Conservation (phyloP, 495 filamentous ascomycete genomes). For the Aspergillus diversus region DNA sequence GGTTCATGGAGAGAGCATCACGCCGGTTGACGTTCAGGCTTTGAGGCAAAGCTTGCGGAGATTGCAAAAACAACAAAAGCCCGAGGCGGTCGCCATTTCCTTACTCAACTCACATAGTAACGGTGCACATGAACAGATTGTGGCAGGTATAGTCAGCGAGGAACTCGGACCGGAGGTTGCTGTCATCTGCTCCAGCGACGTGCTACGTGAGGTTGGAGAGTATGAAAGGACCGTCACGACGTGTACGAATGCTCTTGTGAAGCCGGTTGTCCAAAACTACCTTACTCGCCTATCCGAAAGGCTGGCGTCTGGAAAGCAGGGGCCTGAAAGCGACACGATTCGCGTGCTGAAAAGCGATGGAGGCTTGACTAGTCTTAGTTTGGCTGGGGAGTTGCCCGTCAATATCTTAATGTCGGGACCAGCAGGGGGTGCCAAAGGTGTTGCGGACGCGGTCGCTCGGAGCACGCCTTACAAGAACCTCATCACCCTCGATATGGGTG, state of each 20-base stretch:
- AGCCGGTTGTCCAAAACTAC: constrained; percentile 53
- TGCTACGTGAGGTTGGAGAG: constrained; percentile 53
- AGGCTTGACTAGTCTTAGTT: constrained; percentile 46
- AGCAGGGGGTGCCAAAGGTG: constrained; percentile 51
- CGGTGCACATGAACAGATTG: constrained; percentile 42
- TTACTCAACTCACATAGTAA: constrained; percentile 54
- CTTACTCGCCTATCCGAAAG: constrained; percentile 40
- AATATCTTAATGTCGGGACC: constrained; percentile 55
- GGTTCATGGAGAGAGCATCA: constrained; percentile 45
- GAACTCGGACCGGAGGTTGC: constrained; percentile 43
- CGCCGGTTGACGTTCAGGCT: constrained; percentile 40
- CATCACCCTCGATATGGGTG: constrained; percentile 57
- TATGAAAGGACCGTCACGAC: constrained; percentile 57
- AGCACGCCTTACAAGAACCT: constrained; percentile 52
- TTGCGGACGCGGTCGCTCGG: constrained; percentile 49
- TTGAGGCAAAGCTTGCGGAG: constrained; percentile 35
- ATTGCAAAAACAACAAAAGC: constrained; percentile 34
- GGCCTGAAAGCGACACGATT: constrained; percentile 43
- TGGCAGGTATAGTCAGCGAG: constrained; percentile 37
- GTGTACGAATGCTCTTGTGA: constrained; percentile 53
- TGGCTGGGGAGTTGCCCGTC: constrained; percentile 50
- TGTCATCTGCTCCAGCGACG: constrained; percentile 49
- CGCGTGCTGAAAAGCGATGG: constrained; percentile 56
- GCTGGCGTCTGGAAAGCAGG: constrained; percentile 36
- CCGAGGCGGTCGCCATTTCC: constrained; percentile 51